These are phyloP conservation scores for Smallanthus sonchifolius DNA, from an alignment of 129 eudicot genomes.

Conservation along the genomic window DNA sequence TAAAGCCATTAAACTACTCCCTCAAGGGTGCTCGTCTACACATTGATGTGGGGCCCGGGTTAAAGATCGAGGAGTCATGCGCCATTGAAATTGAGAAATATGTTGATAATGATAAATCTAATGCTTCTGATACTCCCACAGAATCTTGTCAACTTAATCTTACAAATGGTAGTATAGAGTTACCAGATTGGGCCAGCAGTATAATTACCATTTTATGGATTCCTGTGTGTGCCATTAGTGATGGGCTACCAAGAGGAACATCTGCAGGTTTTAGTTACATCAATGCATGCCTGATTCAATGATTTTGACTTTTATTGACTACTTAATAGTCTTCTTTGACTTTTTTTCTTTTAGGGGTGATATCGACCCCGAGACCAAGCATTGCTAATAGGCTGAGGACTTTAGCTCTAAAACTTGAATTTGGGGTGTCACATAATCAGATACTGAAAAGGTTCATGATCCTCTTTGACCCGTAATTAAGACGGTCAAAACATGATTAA, in stretches of 20 bases:
- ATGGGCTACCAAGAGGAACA: slow-evolving; percentile 64
- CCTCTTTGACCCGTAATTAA: neutral
- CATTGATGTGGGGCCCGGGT: slow-evolving; percentile 79
- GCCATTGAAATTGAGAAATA: slow-evolving; percentile 69
- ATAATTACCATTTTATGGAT: slow-evolving; percentile 67
- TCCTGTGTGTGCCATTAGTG: slow-evolving; percentile 71
- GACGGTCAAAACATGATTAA: slow-evolving; percentile 10
- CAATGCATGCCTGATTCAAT: neutral
- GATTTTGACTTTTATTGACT: neutral
- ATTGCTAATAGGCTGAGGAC: slow-evolving; percentile 80
- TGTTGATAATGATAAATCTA: slow-evolving; percentile 18
- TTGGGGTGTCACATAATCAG: slow-evolving; percentile 90
- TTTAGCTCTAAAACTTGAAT: slow-evolving; percentile 81
- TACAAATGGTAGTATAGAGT: slow-evolving; percentile 52
- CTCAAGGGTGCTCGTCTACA: slow-evolving; percentile 79
- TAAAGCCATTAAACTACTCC: slow-evolving; percentile 65
- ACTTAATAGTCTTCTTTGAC: neutral
- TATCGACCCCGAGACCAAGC: slow-evolving; percentile 48
- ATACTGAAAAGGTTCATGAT: slow-evolving; percentile 58
- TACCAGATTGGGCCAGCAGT: slow-evolving; percentile 92
- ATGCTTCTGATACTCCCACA: slow-evolving; percentile 28
- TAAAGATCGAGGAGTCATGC: slow-evolving; percentile 53
- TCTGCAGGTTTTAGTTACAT: slow-evolving; percentile 45
- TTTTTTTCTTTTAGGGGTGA: slow-evolving; percentile 33
- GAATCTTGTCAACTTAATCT: slow-evolving; percentile 52